These are phyloP conservation scores for Cryptosporidium sp. DNA, from an alignment of 169 alveolate species.

Conservation along the genomic window DNA sequence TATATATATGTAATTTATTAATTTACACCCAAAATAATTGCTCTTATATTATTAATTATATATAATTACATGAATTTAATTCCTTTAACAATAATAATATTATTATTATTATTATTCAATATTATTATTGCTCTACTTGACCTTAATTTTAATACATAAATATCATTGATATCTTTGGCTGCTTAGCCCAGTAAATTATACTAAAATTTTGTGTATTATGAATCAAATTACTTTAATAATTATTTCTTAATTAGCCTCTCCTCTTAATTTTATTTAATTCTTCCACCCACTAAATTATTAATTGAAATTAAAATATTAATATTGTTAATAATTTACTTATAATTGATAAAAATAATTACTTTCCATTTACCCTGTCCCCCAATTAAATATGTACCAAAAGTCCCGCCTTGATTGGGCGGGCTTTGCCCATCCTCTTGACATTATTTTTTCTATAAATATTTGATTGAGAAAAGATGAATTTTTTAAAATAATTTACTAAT, in stretches of 20 bases:
- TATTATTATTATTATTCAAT: background rate
- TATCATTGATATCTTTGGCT: slow-evolving; percentile 7
- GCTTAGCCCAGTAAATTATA: background rate
- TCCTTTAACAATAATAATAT: slow-evolving; percentile 3
- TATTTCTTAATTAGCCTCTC: background rate
- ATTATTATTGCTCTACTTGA: background rate
- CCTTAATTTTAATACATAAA: background rate
- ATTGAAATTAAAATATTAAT: background rate
- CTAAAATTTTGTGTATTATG: background rate
- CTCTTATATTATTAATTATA: background rate
- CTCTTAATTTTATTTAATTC: background rate
- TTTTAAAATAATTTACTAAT: no score
- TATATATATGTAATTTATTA: background rate
- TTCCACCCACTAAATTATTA: slow-evolving; percentile 13
- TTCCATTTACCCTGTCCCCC: slow-evolving; percentile 44
- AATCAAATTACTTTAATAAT: background rate
- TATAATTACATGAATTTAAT: slow-evolving; percentile 2
- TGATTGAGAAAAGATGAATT: background rate
- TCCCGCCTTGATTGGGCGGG: slow-evolving; percentile 70
- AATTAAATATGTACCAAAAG: slow-evolving; percentile 18
- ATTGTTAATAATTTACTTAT: background rate
- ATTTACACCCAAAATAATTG: slow-evolving; percentile 1
- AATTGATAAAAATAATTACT: slow-evolving; percentile 20
- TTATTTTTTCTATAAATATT: background rate
- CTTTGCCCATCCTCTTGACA: background rate